Base-by-base conservation (phyloP, 2,329 filamentous ascomycete species). In the Rhynchosporium graminicola region DNA sequence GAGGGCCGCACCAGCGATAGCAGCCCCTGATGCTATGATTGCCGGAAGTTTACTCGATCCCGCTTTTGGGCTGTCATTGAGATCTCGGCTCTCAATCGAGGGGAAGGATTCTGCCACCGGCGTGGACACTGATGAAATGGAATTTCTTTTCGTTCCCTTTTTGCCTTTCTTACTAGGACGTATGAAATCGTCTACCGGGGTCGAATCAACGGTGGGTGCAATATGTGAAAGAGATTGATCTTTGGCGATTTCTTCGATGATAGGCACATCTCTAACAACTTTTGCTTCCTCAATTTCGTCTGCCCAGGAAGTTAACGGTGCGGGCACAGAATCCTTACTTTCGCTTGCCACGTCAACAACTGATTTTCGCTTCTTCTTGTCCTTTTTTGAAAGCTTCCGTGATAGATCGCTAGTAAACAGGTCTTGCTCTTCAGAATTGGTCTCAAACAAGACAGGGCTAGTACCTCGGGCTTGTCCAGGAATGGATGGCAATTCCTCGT, bases 91-190 rank as follows among this genome's bases (percentile, higher is more conserved):
- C 1, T 3, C 28, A 47, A 36, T 13, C 12, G 15, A 9, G 10
- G 38, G 31, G 40, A 58, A 33, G 26, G 56, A 47, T 57, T 59
- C 55, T 40, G 40, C 60, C 33, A 59, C 59, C 31, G 61, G 57
- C 10, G 56, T 47, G 31, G 57, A 58, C 13, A 65, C 64, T 29
- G 51, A 51, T 3, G 54, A 57, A 28, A 46, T 46, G n/a, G 58
- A 67, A 48, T 65, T 69, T 66, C 63, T 73, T 72, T 71, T 72
- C 65, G 76, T 76, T 29, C 72, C 68, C 56, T 76, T 79, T 72
- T 76, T 79, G 50, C 73, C 76, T 57, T 77, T 77, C 62, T 76
- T 75, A 26, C 68, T 68, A 50, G 71, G 70, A 52, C 70, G 65
- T 12, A 70, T 57, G 54, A 70, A 73, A 51, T 73, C 69, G 38